Conservation (phyloP, 352 stramenopile genomes). For the Peronospora destructor region DNA sequence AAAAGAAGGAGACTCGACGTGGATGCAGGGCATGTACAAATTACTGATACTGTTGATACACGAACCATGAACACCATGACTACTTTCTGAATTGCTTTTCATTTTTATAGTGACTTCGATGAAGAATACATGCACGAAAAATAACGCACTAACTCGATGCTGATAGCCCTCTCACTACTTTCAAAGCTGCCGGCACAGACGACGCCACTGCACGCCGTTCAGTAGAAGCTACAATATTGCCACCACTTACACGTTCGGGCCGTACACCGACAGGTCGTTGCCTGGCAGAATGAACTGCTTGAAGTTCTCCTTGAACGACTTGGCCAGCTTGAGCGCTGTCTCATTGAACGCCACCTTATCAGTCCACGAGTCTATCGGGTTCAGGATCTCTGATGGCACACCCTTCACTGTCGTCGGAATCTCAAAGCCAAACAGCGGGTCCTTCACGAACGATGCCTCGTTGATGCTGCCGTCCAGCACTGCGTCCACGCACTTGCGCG, state of each 20-base stretch:
- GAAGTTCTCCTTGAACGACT: constrained; percentile 79
- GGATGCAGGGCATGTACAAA: too few relatives aligned
- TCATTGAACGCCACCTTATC: constrained; percentile 78
- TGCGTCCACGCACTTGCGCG: constrained; percentile 69
- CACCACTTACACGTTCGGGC: constrained; percentile 38
- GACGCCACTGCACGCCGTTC: neutral
- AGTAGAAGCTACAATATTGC: neutral
- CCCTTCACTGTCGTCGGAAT: constrained; percentile 55
- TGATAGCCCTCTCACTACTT: neutral
- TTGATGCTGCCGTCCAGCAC: constrained; percentile 69
- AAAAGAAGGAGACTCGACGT: too few relatives aligned
- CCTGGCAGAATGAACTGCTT: constrained; percentile 76
- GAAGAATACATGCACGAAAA: neutral
- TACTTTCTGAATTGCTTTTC: too few relatives aligned
- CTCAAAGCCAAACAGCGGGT: constrained; percentile 68
- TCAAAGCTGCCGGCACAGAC: neutral
- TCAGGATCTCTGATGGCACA: constrained; percentile 69
- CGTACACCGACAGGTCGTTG: constrained; percentile 66
- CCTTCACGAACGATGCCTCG: constrained; percentile 53
- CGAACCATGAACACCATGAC: neutral
- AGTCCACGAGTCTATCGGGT: constrained; percentile 65
- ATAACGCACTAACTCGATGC: neutral
- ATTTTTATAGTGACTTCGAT: neutral
- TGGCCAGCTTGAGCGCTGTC: constrained; percentile 66
- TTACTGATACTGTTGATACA: too few relatives aligned